Conservation (phyloP, 2,329 filamentous ascomycete species). For the Scortechinia acanthostroma region DNA sequence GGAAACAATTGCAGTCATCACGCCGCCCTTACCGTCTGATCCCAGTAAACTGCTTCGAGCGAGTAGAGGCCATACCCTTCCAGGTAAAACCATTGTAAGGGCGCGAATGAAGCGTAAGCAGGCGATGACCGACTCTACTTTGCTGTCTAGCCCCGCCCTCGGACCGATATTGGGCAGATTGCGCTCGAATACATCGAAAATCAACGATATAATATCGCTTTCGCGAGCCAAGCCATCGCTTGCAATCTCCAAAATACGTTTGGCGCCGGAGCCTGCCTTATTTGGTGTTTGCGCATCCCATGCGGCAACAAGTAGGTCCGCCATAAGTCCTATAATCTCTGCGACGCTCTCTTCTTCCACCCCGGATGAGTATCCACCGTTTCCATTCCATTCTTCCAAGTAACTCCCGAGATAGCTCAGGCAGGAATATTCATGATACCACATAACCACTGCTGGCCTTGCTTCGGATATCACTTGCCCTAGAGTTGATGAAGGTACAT, state of each 20-base stretch:
- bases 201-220: slow-evolving; percentile 71
- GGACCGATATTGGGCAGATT: slow-evolving; percentile 52
- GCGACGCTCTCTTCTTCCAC: not conserved
- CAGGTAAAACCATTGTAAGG: slow-evolving; percentile 58
- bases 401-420: not conserved
- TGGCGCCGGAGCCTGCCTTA: slow-evolving; percentile 17
- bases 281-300: slow-evolving; percentile 3
- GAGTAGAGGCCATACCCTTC: slow-evolving; percentile 53
- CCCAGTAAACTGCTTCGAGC: slow-evolving; percentile 48
- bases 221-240: slow-evolving; percentile 46
- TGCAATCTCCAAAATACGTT: slow-evolving; percentile 48
- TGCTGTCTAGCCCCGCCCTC: slow-evolving; percentile 56
- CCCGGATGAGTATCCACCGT: not conserved
- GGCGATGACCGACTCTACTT: slow-evolving; percentile 74
- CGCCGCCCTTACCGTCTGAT: slow-evolving; percentile 42
- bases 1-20: slow-evolving; percentile 44
- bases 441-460: not conserved
- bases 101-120: slow-evolving; percentile 64
- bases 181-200: slow-evolving; percentile 79
- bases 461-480: not conserved
- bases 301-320: slow-evolving; percentile 7
- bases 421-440: slow-evolving; percentile 1
- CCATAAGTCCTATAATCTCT: not conserved
- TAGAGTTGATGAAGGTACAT: not conserved
- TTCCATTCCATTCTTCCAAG: slow-evolving; percentile 1